phyloP scores from a whole-genome alignment of 2,329 filamentous ascomycete genomes.

The Neurospora crassa region DNA sequence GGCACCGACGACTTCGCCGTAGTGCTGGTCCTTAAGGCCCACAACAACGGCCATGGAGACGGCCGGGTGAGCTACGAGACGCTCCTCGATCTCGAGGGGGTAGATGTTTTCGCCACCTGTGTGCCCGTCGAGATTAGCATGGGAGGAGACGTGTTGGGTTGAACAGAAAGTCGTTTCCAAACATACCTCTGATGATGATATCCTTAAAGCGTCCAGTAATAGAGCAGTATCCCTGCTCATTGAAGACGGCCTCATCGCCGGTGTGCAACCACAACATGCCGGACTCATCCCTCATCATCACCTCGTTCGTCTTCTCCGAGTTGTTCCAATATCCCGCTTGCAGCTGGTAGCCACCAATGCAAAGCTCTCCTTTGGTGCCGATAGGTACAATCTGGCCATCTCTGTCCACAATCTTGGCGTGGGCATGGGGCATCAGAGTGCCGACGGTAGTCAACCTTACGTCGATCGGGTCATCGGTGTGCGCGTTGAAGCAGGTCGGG shows the following conservation, averaged over 20 bases:
- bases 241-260: slow-evolving; percentile 60
- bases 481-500: slow-evolving; percentile 73
- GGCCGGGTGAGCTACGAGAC: slow-evolving; percentile 53
- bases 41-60: slow-evolving; percentile 59
- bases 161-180: not conserved
- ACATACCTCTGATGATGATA: slow-evolving; percentile 61
- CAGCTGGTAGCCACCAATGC: slow-evolving; percentile 68
- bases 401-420: slow-evolving; percentile 67
- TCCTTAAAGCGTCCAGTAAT: slow-evolving; percentile 74
- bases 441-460: slow-evolving; percentile 63
- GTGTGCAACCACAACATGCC: slow-evolving; percentile 55
- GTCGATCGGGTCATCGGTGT: slow-evolving; percentile 60
- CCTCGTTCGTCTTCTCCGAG: slow-evolving; percentile 59
- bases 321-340: slow-evolving; percentile 62
- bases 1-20: slow-evolving; percentile 62
- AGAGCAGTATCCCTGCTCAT: slow-evolving; percentile 58
- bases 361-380: slow-evolving; percentile 63
- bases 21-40: slow-evolving; percentile 59
- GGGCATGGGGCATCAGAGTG: slow-evolving; percentile 63
- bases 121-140: not conserved
- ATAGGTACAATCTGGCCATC: slow-evolving; percentile 57
- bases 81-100: slow-evolving; percentile 66
- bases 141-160: not conserved
- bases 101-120: slow-evolving; percentile 63
- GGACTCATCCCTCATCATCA: slow-evolving; percentile 42